Percentiles rank a stretch among this genome's conserved stretches.
phyloP scores from a whole-genome alignment of 768 basidiomycete genomes.

The Termitomyces sp. region DNA sequence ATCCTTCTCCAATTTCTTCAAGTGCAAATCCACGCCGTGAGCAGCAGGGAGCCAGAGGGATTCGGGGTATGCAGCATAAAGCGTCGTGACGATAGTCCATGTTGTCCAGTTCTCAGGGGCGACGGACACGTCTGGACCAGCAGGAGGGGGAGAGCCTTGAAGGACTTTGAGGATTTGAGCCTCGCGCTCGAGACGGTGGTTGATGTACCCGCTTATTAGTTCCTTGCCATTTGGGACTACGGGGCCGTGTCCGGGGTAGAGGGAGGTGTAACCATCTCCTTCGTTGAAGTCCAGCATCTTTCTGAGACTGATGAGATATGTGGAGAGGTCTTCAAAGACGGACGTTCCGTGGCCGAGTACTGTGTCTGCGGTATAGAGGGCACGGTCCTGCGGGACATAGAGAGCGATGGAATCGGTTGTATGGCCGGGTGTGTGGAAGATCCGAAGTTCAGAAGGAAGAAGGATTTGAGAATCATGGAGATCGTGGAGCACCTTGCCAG shows the following conservation, averaged over 20 bases:
- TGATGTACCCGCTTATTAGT: slow-evolving; percentile 65
- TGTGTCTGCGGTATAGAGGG: slow-evolving; percentile 87
- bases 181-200: slow-evolving; percentile 79
- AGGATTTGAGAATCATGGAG: slow-evolving; percentile 52
- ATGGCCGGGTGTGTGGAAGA: slow-evolving; percentile 88
- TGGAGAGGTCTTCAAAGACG: slow-evolving; percentile 77
- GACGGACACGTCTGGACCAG: slow-evolving; percentile 5
- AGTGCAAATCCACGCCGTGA: slow-evolving; percentile 61
- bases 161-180: slow-evolving; percentile 61
- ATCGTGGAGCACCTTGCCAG: slow-evolving; percentile 48
- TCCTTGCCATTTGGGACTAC: slow-evolving; percentile 58
- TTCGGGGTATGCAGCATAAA: slow-evolving; percentile 72
- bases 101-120: slow-evolving; percentile 43
- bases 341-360: slow-evolving; percentile 88
- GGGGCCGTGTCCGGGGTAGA: slow-evolving; percentile 93
- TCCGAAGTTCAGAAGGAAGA: slow-evolving; percentile 40
- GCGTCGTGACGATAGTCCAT: slow-evolving; percentile 53
- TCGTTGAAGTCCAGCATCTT: slow-evolving; percentile 44
- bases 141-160: slow-evolving; percentile 26
- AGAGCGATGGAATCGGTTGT: slow-evolving; percentile 82
- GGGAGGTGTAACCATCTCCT: slow-evolving; percentile 27
- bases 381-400: slow-evolving; percentile 58
- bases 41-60: slow-evolving; percentile 69
- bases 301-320: slow-evolving; percentile 62
- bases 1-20: slow-evolving; percentile 67